These are phyloP conservation scores for Podospora didyma DNA, from an alignment of 495 filamentous ascomycete species.

Conservation along the genomic window DNA sequence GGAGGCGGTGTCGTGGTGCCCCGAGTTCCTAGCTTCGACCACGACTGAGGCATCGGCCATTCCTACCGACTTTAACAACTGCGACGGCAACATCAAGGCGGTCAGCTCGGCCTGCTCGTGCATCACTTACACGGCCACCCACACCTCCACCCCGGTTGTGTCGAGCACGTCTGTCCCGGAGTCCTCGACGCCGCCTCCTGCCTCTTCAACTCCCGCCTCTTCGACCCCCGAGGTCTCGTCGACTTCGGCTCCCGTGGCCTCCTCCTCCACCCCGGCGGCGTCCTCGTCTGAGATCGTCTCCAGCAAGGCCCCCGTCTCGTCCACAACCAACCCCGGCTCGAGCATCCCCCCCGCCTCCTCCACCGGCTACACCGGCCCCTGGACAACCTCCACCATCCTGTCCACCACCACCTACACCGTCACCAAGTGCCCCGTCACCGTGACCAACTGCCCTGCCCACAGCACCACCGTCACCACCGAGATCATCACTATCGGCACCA, in stretches of 20 bases:
- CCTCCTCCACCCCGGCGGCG: too few relatives aligned
- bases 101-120: conserved; percentile 38
- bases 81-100: conserved; percentile 10
- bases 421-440: conserved; percentile 51
- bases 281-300: neutral
- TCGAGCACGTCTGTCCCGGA: too few relatives aligned
- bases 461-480: conserved; percentile 49
- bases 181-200: conserved; percentile 8
- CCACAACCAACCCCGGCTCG: too few relatives aligned
- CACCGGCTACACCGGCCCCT: conserved; percentile 5
- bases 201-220: too few relatives aligned
- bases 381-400: conserved; percentile 55
- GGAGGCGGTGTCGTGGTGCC: conserved; percentile 21
- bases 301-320: neutral
- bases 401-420: conserved; percentile 55
- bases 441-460: conserved; percentile 54
- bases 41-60: conserved; percentile 18
- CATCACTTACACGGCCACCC: conserved; percentile 28
- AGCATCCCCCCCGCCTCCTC: too few relatives aligned
- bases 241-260: too few relatives aligned
- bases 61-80: conserved; percentile 26
- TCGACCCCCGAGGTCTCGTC: too few relatives aligned
- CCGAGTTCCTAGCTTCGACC: conserved; percentile 20
- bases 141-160: too few relatives aligned
- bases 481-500: conserved; percentile 53